Percentiles rank a stretch among this genome's conserved stretches.
Evolutionary conservation across 139 green algal species (phyloP).

Genomic region (Coelastrella sp.): DNA sequence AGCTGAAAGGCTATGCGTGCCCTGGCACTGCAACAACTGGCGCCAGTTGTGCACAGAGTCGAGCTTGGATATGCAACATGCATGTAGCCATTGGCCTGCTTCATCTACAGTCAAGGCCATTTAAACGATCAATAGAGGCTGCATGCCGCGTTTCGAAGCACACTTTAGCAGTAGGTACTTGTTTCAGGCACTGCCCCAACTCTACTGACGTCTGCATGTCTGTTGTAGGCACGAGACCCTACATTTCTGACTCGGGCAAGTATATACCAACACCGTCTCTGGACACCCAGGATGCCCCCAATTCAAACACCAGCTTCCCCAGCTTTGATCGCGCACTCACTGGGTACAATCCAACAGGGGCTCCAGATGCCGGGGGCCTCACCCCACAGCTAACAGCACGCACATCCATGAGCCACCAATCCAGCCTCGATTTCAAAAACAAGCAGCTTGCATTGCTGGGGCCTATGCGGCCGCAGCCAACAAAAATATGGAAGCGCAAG

Average conservation of each 20-base stretch:
- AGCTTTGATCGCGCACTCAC: background rate
- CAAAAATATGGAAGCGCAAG: slow-evolving; percentile 50
- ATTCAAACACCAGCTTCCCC: background rate
- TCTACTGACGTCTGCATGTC: too few species aligned
- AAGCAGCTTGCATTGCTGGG: slow-evolving; percentile 39
- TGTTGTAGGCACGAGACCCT: background rate
- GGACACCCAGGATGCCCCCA: background rate
- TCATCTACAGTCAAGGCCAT: too few species aligned
- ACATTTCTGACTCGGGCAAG: slow-evolving; percentile 15
- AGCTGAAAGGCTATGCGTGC: background rate
- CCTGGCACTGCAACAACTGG: background rate
- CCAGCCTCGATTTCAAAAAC: slow-evolving; percentile 13
- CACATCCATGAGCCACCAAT: background rate
- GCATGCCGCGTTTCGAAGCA: too few species aligned
- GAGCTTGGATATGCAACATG: background rate
- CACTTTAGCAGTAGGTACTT: too few species aligned
- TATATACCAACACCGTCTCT: background rate
- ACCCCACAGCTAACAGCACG: slow-evolving; percentile 2
- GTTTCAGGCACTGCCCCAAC: too few species aligned
- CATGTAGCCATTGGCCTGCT: background rate
- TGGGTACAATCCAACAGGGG: background rate
- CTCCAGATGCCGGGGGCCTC: slow-evolving; percentile 3
- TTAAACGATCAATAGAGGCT: too few species aligned
- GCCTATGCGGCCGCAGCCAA: slow-evolving; percentile 28
- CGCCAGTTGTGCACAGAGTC: background rate